Base-by-base conservation (phyloP, 2,329 filamentous ascomycete species). In the Scedosporium dehoogii region DNA sequence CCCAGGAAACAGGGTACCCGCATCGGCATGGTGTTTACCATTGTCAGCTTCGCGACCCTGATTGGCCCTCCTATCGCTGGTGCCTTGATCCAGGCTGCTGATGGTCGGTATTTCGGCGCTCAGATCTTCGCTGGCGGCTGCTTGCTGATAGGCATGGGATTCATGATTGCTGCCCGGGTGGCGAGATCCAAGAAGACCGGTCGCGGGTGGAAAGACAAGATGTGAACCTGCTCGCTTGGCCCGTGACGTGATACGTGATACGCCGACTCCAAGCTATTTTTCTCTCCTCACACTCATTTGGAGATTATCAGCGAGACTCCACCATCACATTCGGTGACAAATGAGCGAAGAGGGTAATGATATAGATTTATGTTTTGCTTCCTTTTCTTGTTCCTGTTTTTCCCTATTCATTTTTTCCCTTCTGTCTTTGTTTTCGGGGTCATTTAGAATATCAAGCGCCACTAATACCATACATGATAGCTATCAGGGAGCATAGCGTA, bases 21-120 rank as follows among this genome's bases (percentile, higher is more conserved):
- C 7, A 82, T 85, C 70, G 83, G 83, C 57, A 85, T 85, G 82
- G 74, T 78, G 0, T 85, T 85, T 56, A 82, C 79, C 0, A 78
- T 83, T 59, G 78, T 79, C 64, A 82, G 80, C 65, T 80, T 83
- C 58, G 78, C 80, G 1, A 76, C 77, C n/a, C 70, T 85, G 41
- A 79, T 76, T 1, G 81, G 81, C 0, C 78, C 80, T 16, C 81
- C 81, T 0, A 78, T 83, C 25, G 77, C 77, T 0, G 81, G 81
- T 0, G 78, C 78, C 1, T 74, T 84, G 18, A 77, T 84, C 44
- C 71, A 75, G 1, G 72, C 72, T 0, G 65, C 69, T 33, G 74
- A 69, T 0, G 79, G 78, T 0, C 68, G 66, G 5, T 84, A 81
- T 55, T 66, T 69, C 6, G 81, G 78, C 1, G 80, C 81, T 5